These are phyloP conservation scores for Acacia melanoxylon DNA, from an alignment of 306 rosid species.

Conservation along the genomic window DNA sequence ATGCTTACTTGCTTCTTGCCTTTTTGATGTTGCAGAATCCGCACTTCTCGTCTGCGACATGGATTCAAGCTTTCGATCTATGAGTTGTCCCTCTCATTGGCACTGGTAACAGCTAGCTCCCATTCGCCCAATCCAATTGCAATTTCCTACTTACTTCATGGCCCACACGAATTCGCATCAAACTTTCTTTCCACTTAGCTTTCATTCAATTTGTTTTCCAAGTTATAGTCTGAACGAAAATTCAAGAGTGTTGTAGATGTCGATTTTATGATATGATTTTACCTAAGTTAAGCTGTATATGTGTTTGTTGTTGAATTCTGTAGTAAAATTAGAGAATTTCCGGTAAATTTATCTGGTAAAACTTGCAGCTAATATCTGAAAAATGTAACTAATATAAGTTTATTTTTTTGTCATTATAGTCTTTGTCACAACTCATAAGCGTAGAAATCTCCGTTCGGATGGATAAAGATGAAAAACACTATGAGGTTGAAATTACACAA, in stretches of 20 bases:
- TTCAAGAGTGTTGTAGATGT: not conserved
- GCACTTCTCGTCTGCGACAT: slow-evolving; percentile 29
- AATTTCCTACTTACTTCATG: not conserved
- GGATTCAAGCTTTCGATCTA: slow-evolving; percentile 5
- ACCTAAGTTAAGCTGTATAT: not conserved
- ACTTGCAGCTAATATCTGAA: not conserved
- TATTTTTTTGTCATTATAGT: not conserved
- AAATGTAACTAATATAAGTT: not conserved
- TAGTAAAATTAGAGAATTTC: not conserved
- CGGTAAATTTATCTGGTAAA: not conserved
- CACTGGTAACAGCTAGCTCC: slow-evolving; percentile 25
- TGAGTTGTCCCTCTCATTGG: slow-evolving; percentile 22
- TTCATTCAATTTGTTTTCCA: not conserved
- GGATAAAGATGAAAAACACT: not conserved
- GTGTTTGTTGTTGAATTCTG: not conserved
- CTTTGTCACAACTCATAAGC: not conserved
- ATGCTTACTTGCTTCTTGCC: not conserved
- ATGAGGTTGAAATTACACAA: not conserved
- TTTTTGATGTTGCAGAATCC: slow-evolving; percentile 29
- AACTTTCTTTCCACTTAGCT: not conserved
- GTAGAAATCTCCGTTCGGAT: not conserved
- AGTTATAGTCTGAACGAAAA: not conserved
- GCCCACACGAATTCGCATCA: not conserved
- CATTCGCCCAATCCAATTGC: slow-evolving; percentile 46
- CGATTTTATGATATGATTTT: no score